These are phyloP conservation scores for Blepharisma stoltei DNA, from an alignment of 73 alveolate species.

Conservation along the genomic window DNA sequence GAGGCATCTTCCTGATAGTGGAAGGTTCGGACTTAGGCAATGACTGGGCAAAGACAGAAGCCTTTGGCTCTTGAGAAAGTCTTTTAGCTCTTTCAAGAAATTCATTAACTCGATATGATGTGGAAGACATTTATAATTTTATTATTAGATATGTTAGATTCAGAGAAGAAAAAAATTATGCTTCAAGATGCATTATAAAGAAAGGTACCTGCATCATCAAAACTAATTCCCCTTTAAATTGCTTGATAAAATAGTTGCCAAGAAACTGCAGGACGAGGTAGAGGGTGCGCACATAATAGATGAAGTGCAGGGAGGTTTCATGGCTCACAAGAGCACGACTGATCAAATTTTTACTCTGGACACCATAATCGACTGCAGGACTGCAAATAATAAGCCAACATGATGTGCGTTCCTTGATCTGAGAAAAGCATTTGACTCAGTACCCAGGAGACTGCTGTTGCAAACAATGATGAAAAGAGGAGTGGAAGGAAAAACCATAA, in stretches of 20 bases:
- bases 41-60: too few relatives aligned
- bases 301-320: not conserved
- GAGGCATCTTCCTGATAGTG: too few relatives aligned
- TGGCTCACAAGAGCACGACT: not conserved
- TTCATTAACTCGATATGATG: too few relatives aligned
- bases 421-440: constrained; percentile 12
- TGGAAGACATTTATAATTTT: too few relatives aligned
- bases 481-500: not conserved
- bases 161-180: too few relatives aligned
- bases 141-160: too few relatives aligned
- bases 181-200: too few relatives aligned
- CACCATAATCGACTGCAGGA: not conserved
- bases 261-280: not conserved
- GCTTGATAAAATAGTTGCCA: not conserved
- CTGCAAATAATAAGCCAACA: not conserved
- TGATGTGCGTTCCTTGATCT: not conserved
- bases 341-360: not conserved
- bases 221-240: too few relatives aligned
- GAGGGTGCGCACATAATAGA: not conserved
- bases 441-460: not conserved
- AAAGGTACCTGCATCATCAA: too few relatives aligned
- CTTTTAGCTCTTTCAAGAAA: too few relatives aligned
- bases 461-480: not conserved
- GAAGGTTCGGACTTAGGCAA: too few relatives aligned
- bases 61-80: too few relatives aligned